Evolutionary conservation across 495 filamentous ascomycete genomes (phyloP).

Genomic region (Aspergillus wentii): DNA sequence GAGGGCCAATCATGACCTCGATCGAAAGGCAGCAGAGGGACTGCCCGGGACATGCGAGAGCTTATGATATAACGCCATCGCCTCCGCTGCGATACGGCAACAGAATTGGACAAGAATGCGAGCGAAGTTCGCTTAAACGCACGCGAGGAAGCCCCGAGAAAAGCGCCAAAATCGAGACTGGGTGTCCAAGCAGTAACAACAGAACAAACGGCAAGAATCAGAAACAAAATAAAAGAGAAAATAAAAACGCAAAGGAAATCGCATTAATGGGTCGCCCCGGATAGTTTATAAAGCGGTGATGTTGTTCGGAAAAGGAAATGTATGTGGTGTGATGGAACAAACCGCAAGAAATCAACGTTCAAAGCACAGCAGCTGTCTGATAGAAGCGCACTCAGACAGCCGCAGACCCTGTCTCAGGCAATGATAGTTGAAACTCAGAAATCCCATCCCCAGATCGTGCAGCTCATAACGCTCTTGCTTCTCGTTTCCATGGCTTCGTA

Average conservation of each 20-base stretch:
- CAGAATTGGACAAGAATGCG: too few relatives aligned
- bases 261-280: constrained; percentile 32
- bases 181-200: too few relatives aligned
- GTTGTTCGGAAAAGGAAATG: constrained; percentile 10
- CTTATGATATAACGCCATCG: too few relatives aligned
- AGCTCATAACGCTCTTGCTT: constrained; percentile 34
- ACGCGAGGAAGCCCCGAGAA: too few relatives aligned
- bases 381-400: too few relatives aligned
- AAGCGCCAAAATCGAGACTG: too few relatives aligned
- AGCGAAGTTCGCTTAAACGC: too few relatives aligned
- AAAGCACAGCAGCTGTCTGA: not conserved
- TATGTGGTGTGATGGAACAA: constrained; percentile 3
- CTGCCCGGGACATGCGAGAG: too few relatives aligned
- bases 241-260: constrained; percentile 20
- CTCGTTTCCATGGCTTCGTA: constrained; percentile 28
- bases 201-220: too few relatives aligned
- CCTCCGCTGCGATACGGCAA: too few relatives aligned
- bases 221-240: constrained; percentile 14
- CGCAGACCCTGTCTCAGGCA: constrained; percentile 2
- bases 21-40: too few relatives aligned
- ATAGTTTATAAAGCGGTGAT: constrained; percentile 27
- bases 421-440: constrained; percentile 2
- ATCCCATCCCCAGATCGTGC: constrained; percentile 24
- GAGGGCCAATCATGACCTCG: too few relatives aligned
- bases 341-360: constrained; percentile 2